Base-by-base conservation (phyloP, 1,284 basidiomycete species). In the Marasmius sp. region DNA sequence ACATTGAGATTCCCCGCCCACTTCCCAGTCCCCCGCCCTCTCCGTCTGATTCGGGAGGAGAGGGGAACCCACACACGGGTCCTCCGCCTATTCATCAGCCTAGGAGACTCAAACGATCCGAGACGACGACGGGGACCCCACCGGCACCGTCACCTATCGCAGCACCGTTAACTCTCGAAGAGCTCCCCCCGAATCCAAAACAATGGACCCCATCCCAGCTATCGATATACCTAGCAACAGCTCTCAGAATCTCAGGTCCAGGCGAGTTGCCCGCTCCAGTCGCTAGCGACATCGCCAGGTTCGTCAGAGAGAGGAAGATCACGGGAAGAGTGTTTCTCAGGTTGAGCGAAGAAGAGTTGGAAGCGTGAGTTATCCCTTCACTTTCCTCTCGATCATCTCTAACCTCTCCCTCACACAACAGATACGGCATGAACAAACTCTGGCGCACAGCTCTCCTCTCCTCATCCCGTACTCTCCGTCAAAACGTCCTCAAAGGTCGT, bases 191-290 rank as follows among this genome's bases (percentile, higher is more conserved):
- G 3, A 85, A 86, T 64, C 86, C 85, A 2, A 86, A 86, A 67
- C 62, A 73, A 1, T 88, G 86, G 86, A 81, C 82, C 0, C 78
- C 84, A 0, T 73, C 77, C 3, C 81, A 88, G 65, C 74, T 88
- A 1, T 77, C 83, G 1, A 71, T 74, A 0, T 86, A 87, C 66
- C 74, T 87, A 5, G 70, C 74, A 4, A 74, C 75, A 9, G 76
- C 79, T 0, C 71, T 85, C 22, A 77, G 79, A 14, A 73, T 79
- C 8, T n/a, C 37, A 77, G 75, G 41, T 73, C 76, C 34, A 16
- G 16, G 34, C 4, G 73, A 68, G 33, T 68, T 80, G 8, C 77
- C 81, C 5, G 68, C 70, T 4, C 75, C 76, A 6, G 76, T 81
- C 12, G 78, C 79, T 27, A 74, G 75, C 51, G 83, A 85, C 64